Base-by-base conservation (phyloP, 148 eudicot species). In the Chenopodium album region DNA sequence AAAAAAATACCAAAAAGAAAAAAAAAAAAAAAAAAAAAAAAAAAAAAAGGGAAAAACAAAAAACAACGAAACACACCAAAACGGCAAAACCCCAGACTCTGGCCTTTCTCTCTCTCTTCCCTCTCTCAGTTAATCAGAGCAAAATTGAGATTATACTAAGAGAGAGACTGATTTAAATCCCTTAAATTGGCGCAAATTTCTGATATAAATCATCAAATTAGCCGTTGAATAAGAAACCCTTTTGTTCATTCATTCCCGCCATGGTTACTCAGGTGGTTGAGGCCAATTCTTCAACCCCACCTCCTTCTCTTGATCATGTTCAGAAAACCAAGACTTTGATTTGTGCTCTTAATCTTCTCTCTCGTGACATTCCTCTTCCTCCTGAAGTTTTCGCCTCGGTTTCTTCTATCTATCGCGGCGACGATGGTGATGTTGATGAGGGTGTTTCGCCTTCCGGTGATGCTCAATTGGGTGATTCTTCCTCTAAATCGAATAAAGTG, bases 291-390 rank as follows among this genome's bases (percentile, higher is more conserved):
- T 72, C 77, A 34, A 22, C 75, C 22, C n/a, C 75, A 71, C 14
- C 54, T 20, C 11, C 34, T 4, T 59, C 82, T 26, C 41, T 78
- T 34, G 85, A 87, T 81, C 82, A 75, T 26, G 85, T 89, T 59
- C 93, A 90, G 84, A 89, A 89, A 76, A 92, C 98, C 10, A 94
- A 91, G 87, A 92, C 97, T 19, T 76, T 97, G 84, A 91, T 97
- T 41, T 91, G 97, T 71, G 99, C 98, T 2, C 93, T 97, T 78
- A 97, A 93, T 82, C 88, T 94, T 72, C 88, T 97, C 87, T 97
- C 99, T 37, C 92, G 99, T 26, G 89, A 97, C 71, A 89, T 97
- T 71, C 99, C 99, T 78, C 90, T 97, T 26, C 98, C 99, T 26
- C 86, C 86, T 2, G 84, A 92, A 28, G 89, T 97, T 1, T 87